phyloP scores from a whole-genome alignment of 1,284 basidiomycete genomes.

The Cryptococcus jaspeensis region DNA sequence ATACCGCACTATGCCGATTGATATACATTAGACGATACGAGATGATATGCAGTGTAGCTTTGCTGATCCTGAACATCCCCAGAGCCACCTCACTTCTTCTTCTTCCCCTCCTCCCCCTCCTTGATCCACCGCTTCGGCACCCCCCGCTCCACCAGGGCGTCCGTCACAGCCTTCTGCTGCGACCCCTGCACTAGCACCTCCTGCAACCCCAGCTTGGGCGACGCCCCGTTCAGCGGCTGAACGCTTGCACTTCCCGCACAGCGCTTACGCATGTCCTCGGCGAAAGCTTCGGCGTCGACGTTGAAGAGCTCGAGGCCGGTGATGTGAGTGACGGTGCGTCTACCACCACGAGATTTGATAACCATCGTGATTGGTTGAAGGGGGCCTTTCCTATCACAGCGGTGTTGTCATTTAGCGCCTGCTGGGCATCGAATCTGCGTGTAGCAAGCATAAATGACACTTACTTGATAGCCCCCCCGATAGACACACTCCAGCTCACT shows the following conservation, averaged over 20 bases:
- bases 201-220: constrained; percentile 48
- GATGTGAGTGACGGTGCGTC: constrained; percentile 72
- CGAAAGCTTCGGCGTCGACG: constrained; percentile 67
- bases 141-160: constrained; percentile 65
- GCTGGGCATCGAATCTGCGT: neutral
- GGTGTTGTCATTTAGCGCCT: neutral
- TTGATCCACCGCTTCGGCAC: constrained; percentile 78
- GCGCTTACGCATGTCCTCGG: constrained; percentile 69
- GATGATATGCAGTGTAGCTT: neutral
- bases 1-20: neutral
- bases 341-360: constrained; percentile 70
- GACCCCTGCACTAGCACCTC: constrained; percentile 81
- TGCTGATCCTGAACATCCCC: neutral
- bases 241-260: constrained; percentile 70
- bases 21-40: neutral
- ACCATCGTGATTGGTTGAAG: constrained; percentile 67
- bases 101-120: constrained; percentile 37
- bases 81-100: constrained; percentile 4
- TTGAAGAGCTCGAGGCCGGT: constrained; percentile 74
- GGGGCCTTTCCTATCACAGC: constrained; percentile 64
- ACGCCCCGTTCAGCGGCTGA: constrained; percentile 45
- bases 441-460: constrained; percentile 3
- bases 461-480: constrained; percentile 41
- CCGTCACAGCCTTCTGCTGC: constrained; percentile 65
- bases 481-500: constrained; percentile 38